Percentiles rank a stretch among this genome's conserved stretches.
phyloP scores from a whole-genome alignment of 2,329 filamentous ascomycete genomes.

The Hymenoscyphus salicellus region DNA sequence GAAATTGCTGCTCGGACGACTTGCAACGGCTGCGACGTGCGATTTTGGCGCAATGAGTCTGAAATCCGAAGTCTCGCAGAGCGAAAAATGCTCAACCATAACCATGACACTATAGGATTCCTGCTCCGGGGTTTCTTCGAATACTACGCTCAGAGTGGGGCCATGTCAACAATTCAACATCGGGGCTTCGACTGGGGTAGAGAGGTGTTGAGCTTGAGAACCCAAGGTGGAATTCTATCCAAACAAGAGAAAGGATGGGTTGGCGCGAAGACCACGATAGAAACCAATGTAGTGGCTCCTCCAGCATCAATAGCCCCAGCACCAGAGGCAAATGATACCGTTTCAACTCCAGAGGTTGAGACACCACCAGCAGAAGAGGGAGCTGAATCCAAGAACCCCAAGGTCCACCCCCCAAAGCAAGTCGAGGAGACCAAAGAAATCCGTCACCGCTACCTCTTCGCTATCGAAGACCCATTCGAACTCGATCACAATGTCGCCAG shows the following conservation, averaged over 20 bases:
- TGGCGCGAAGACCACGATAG: constrained; percentile 68
- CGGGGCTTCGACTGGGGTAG: constrained; percentile 76
- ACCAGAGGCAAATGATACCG: constrained; percentile 8
- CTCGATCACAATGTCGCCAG: constrained; percentile 82
- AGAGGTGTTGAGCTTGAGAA: constrained; percentile 76
- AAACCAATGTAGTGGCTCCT: constrained; percentile 43
- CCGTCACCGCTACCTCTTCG: constrained; percentile 77
- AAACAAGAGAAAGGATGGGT: constrained; percentile 85
- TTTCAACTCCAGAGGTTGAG: not conserved
- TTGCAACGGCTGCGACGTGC: constrained; percentile 66
- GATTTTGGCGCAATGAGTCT: constrained; percentile 74
- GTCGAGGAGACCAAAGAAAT: constrained; percentile 57
- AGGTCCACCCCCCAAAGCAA: constrained; percentile 20
- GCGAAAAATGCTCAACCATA: constrained; percentile 60
- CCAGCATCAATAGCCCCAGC: constrained; percentile 18
- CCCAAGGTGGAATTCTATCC: constrained; percentile 63
- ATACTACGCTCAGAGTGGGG: constrained; percentile 68
- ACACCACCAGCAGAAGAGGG: not conserved
- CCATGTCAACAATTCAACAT: constrained; percentile 48
- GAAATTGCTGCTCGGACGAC: constrained; percentile 40
- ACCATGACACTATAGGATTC: constrained; percentile 65
- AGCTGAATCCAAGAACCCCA: constrained; percentile 10
- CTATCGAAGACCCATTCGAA: constrained; percentile 91
- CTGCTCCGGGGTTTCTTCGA: constrained; percentile 83
- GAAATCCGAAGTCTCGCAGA: constrained; percentile 62